phyloP scores from a whole-genome alignment of 139 green algal genomes.

The Chlorella sorokiniana region DNA sequence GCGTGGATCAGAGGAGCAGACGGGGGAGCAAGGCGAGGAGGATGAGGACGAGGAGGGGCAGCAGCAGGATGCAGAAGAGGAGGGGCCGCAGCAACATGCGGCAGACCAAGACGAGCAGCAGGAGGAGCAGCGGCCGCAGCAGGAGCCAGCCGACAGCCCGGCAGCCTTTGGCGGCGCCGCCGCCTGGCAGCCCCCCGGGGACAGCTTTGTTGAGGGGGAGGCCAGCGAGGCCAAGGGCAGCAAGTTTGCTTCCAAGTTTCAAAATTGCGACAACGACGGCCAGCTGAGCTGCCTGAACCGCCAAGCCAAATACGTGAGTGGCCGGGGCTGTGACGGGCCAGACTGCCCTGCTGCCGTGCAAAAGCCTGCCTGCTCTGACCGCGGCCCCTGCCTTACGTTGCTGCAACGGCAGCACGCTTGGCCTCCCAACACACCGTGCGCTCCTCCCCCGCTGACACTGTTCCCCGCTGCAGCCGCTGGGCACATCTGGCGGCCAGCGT shows the following conservation, averaged over 20 bases:
- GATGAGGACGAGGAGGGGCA: neutral
- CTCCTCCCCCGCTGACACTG: neutral
- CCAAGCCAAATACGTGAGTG: constrained; percentile 1
- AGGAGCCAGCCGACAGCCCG: neutral
- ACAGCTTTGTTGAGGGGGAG: no score
- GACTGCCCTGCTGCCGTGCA: no score
- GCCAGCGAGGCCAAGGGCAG: neutral
- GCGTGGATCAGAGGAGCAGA: neutral
- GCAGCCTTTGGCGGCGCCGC: neutral
- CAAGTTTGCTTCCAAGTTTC: neutral
- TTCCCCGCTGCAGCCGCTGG: neutral
- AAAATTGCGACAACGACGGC: neutral
- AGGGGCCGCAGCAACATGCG: neutral
- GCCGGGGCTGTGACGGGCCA: no score
- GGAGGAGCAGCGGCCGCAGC: neutral
- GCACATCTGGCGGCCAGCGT: neutral
- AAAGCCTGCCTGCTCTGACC: no score
- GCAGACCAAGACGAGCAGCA: neutral
- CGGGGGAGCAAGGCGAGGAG: neutral
- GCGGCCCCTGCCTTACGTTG: no score
- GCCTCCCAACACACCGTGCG: no score
- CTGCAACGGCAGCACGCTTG: no score
- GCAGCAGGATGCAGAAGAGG: neutral
- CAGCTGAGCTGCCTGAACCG: neutral
- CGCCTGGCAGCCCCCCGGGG: no score